phyloP scores from a whole-genome alignment of 2,329 filamentous ascomycete genomes.

The Capronia americana region DNA sequence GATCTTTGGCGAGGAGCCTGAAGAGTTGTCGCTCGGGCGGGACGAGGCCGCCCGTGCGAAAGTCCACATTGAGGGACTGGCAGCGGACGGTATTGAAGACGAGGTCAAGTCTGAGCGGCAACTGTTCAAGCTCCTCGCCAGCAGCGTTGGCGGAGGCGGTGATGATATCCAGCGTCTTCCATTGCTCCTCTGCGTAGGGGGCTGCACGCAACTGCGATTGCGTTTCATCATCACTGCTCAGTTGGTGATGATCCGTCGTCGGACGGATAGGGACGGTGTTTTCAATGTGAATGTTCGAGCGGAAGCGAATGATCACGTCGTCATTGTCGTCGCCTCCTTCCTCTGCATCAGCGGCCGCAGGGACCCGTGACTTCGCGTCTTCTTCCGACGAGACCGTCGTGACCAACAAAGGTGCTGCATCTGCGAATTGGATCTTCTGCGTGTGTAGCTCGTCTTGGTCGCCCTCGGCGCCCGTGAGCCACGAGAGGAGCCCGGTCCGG shows the following conservation, averaged over 20 bases:
- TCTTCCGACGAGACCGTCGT: constrained; percentile 21
- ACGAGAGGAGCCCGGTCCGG: constrained; percentile 7
- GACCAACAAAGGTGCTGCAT: constrained; percentile 21
- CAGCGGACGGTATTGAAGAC: constrained; percentile 25
- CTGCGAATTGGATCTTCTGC: constrained; percentile 27
- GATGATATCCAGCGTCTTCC: constrained; percentile 6
- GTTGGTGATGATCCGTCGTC: too few species aligned
- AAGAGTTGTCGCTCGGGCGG: constrained; percentile 17
- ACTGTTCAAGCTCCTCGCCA: not conserved
- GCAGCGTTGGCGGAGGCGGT: not conserved
- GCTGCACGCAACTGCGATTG: not conserved
- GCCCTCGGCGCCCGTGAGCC: not conserved
- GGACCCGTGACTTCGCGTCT: constrained; percentile 8
- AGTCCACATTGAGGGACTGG: constrained; percentile 22
- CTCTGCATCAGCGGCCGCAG: not conserved
- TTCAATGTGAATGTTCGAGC: constrained; percentile 27
- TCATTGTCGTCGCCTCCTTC: not conserved
- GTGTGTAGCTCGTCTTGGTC: constrained; percentile 12
- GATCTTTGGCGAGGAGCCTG: constrained; percentile 22
- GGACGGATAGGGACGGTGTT: not conserved
- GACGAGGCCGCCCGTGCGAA: constrained; percentile 20
- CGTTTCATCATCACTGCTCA: not conserved
- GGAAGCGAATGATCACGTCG: constrained; percentile 24
- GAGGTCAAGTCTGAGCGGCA: constrained; percentile 12
- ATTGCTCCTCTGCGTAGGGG: constrained; percentile 13